These are phyloP conservation scores for Paracorniculantispora psalliotae DNA, from an alignment of 2,329 filamentous ascomycete genomes.

Conservation along the genomic window DNA sequence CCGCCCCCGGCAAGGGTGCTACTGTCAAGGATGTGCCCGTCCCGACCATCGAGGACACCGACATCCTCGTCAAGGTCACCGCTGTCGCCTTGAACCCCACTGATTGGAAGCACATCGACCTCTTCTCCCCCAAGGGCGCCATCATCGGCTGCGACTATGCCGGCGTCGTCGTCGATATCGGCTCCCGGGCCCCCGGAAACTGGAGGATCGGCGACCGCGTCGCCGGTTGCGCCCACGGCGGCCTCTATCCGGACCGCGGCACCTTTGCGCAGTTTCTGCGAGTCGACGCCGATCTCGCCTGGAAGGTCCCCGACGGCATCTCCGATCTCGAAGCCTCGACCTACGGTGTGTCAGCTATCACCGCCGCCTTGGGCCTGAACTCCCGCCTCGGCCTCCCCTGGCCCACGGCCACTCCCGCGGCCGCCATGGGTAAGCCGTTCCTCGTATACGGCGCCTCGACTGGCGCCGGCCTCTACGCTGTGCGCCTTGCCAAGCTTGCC, in stretches of 20 bases:
- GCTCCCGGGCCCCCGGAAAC: conserved; percentile 32
- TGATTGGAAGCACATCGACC: conserved; percentile 29
- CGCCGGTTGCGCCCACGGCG: not conserved
- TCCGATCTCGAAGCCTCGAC: too few relatives aligned
- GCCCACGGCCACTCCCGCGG: not conserved
- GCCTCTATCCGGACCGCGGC: too few relatives aligned
- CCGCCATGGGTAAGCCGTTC: not conserved
- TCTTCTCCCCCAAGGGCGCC: conserved; percentile 27
- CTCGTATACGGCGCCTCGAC: conserved; percentile 43
- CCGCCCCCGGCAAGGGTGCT: too few relatives aligned
- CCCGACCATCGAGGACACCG: too few relatives aligned
- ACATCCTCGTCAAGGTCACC: conserved; percentile 6
- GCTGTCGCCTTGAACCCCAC: conserved; percentile 31
- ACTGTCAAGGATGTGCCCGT: too few relatives aligned
- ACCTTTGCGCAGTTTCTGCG: too few relatives aligned
- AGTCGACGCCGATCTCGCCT: too few relatives aligned
- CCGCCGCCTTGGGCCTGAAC: too few relatives aligned
- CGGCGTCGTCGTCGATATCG: conserved; percentile 42
- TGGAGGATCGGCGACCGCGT: conserved; percentile 46
- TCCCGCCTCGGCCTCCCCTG: too few relatives aligned
- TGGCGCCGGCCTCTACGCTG: conserved; percentile 38
- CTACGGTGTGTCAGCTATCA: too few relatives aligned
- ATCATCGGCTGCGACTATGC: conserved; percentile 33
- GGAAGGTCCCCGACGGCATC: too few relatives aligned
- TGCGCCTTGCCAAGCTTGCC: conserved; percentile 36